These are phyloP conservation scores for Venturia oleaginea DNA, from an alignment of 2,329 filamentous ascomycete genomes.

Conservation along the genomic window DNA sequence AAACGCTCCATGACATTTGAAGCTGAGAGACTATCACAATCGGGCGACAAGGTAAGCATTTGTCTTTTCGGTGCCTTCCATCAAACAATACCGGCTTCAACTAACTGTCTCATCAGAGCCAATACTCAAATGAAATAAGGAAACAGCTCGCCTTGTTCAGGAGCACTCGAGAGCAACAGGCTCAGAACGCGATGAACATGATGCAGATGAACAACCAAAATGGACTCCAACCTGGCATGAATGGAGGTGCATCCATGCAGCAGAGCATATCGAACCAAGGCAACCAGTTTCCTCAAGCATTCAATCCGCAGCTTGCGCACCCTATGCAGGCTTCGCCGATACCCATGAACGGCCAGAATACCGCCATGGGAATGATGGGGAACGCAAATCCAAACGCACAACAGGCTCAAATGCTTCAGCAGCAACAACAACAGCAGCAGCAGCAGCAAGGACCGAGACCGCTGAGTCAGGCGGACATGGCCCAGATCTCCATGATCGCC, in stretches of 20 bases:
- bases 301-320: conserved; percentile 41
- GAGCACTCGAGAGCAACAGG: neutral
- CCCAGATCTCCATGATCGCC: conserved; percentile 12
- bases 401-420: conserved; percentile 24
- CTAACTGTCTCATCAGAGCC: neutral
- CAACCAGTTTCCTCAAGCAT: conserved; percentile 31
- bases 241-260: conserved; percentile 27
- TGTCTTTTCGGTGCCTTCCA: too few species aligned
- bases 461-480: conserved; percentile 4
- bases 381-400: conserved; percentile 9
- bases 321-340: conserved; percentile 44
- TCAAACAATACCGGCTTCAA: neutral
- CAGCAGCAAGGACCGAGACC: conserved; percentile 15
- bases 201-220: conserved; percentile 9
- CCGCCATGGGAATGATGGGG: conserved; percentile 19
- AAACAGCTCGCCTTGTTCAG: conserved; percentile 1
- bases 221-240: conserved; percentile 20
- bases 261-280: conserved; percentile 30
- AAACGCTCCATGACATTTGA: conserved; percentile 7
- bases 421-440: conserved; percentile 25
- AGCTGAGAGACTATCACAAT: neutral
- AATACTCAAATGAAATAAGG: conserved; percentile 3
- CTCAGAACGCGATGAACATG: neutral
- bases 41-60: conserved; percentile 1
- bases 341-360: conserved; percentile 26